Conservation (phyloP, 129 eudicot genomes). For the Flaveria linearis region DNA sequence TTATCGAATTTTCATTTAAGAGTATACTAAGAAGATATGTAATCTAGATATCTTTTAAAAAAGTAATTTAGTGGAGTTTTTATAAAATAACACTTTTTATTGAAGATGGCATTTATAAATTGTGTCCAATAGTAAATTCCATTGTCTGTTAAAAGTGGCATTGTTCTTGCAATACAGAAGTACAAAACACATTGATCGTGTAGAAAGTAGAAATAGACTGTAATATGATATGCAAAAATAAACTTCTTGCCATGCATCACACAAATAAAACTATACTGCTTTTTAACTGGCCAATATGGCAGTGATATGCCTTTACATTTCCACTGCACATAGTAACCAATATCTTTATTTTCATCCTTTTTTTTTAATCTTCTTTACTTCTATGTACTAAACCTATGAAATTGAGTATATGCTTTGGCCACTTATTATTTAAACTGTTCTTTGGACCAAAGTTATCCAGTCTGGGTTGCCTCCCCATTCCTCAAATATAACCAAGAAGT, state of each 20-base stretch:
- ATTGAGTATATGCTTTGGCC: constrained; percentile 8
- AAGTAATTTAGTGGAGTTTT: neutral
- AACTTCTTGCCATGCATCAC: constrained; percentile 28
- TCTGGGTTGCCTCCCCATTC: constrained; percentile 84
- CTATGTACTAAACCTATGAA: constrained; percentile 31
- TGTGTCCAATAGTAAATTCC: neutral
- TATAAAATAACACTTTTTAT: neutral
- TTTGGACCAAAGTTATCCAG: constrained; percentile 62
- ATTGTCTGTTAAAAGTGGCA: neutral
- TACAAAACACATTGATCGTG: constrained; percentile 1
- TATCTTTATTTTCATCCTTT: constrained; percentile 31
- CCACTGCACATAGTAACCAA: constrained; percentile 40
- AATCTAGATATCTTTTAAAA: neutral
- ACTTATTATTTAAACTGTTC: constrained; percentile 30
- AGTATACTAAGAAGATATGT: neutral
- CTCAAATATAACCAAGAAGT: constrained; percentile 73
- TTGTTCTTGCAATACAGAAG: constrained; percentile 9
- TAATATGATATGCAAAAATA: constrained; percentile 11
- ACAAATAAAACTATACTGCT: constrained; percentile 30
- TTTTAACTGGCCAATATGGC: constrained; percentile 31
- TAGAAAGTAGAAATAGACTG: constrained; percentile 16
- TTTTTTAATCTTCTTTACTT: constrained; percentile 14
- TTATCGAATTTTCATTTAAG: neutral
- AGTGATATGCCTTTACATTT: constrained; percentile 39
- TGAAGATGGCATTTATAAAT: neutral